Conservation (phyloP, 805 yeast species). For the Phaffomyces thermotolerans region DNA sequence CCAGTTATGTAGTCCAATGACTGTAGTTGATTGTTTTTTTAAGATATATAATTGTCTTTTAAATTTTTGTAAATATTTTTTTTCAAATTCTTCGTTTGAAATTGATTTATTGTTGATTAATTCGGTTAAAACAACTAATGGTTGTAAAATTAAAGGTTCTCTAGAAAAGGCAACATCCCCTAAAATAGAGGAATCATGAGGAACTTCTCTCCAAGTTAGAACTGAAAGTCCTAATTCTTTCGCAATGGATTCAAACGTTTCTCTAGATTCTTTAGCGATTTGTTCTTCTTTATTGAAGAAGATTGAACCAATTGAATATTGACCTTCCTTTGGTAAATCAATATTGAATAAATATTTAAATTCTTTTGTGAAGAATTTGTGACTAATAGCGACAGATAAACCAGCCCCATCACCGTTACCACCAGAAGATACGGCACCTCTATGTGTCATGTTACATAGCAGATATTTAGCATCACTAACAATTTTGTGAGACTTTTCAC, state of each 20-base stretch:
- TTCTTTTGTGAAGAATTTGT: constrained; percentile 78
- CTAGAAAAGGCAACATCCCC: constrained; percentile 94
- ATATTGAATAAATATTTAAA: constrained; percentile 64
- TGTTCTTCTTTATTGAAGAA: constrained; percentile 83
- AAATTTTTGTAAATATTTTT: constrained; percentile 53
- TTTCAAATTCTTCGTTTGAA: constrained; percentile 46
- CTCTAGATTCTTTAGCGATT: constrained; percentile 59
- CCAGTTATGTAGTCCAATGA: constrained; percentile 95
- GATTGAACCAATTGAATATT: constrained; percentile 91
- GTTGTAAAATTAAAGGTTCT: constrained; percentile 89
- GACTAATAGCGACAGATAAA: constrained; percentile 87
- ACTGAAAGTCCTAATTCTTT: constrained; percentile 67
- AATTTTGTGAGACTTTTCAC: constrained; percentile 79
- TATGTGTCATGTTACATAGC: constrained; percentile 95
- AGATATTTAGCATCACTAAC: constrained; percentile 83
- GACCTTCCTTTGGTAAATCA: constrained; percentile 69
- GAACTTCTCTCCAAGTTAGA: constrained; percentile 92
- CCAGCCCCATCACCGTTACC: constrained; percentile 99
- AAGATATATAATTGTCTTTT: constrained; percentile 79
- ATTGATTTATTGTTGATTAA: constrained; percentile 32
- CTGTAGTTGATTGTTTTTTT: constrained; percentile 83
- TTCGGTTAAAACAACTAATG: constrained; percentile 69
- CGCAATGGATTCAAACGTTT: constrained; percentile 79
- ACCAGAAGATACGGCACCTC: constrained; percentile 96
- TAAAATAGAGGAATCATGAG: constrained; percentile 86